Conservation (phyloP, 148 eudicot species). For the Nepenthes gracilis region DNA sequence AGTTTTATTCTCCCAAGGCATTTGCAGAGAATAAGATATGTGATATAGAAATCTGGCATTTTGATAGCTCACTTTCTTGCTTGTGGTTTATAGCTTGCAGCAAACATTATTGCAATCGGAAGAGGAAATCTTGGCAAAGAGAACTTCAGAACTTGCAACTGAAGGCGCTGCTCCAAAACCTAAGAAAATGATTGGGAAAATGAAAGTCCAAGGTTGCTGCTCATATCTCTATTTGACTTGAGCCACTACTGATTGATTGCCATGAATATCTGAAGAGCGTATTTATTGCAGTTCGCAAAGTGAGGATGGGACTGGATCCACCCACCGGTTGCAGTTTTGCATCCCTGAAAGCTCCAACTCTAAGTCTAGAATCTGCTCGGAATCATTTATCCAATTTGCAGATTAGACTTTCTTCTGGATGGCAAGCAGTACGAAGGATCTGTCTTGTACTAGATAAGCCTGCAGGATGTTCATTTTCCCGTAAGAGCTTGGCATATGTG, state of each 20-base stretch:
- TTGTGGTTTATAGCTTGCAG: constrained; percentile 40
- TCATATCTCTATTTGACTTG: not conserved
- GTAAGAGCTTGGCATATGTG: constrained; percentile 78
- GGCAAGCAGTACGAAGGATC: constrained; percentile 56
- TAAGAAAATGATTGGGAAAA: constrained; percentile 79
- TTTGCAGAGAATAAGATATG: no score
- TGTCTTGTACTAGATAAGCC: constrained; percentile 53
- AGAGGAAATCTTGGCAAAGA: constrained; percentile 62
- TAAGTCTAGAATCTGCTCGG: constrained; percentile 43
- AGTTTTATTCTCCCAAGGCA: no score
- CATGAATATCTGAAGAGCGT: constrained; percentile 2
- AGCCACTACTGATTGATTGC: not conserved
- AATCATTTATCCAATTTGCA: constrained; percentile 35
- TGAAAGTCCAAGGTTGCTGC: constrained; percentile 86
- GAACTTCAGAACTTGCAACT: constrained; percentile 39
- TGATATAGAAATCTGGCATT: no score
- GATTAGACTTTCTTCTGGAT: constrained; percentile 51
- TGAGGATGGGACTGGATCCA: constrained; percentile 73
- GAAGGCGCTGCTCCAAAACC: constrained; percentile 66
- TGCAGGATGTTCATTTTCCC: constrained; percentile 57
- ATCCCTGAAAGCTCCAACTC: constrained; percentile 41
- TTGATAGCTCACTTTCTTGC: not conserved
- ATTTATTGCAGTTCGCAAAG: constrained; percentile 65
- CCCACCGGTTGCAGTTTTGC: constrained; percentile 76
- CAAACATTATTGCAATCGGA: constrained; percentile 70